phyloP scores from a whole-genome alignment of 768 basidiomycete genomes.

The Lactifluus hygrophoroides region DNA sequence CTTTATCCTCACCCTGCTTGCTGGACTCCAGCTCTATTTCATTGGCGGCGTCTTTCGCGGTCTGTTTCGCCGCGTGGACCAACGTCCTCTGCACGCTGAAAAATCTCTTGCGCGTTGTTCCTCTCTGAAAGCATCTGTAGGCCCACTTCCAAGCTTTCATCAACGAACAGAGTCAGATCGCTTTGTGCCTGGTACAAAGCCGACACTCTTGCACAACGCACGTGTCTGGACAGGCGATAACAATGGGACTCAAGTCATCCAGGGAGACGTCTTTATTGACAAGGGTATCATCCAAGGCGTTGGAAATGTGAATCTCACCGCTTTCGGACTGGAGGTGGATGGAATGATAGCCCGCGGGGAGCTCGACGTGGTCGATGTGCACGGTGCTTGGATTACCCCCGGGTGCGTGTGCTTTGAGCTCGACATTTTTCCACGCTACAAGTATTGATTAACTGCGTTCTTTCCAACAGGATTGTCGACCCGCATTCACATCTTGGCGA shows the following conservation, averaged over 20 bases:
- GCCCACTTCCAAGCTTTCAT: conserved; percentile 40
- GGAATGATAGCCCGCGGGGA: conserved; percentile 7
- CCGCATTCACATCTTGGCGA: conserved; percentile 43
- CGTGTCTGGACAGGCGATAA: conserved; percentile 75
- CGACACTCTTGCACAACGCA: conserved; percentile 63
- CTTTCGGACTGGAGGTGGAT: conserved; percentile 19
- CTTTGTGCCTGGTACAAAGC: conserved; percentile 51
- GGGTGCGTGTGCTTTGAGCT: conserved; percentile 30
- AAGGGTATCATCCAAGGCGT: conserved; percentile 57
- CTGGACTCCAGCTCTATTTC: conserved; percentile 9
- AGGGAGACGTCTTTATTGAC: conserved; percentile 61
- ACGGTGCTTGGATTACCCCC: conserved; percentile 75
- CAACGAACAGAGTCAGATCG: conserved; percentile 52
- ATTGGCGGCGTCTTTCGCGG: background rate
- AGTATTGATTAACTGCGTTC: background rate
- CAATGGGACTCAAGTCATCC: conserved; percentile 58
- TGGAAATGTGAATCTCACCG: conserved; percentile 33
- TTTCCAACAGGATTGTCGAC: conserved; percentile 32
- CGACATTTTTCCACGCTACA: background rate
- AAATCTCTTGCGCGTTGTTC: conserved; percentile 30
- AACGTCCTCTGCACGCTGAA: conserved; percentile 10
- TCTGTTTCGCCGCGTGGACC: background rate
- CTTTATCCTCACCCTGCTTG: background rate
- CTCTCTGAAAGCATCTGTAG: conserved; percentile 33
- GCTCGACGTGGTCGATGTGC: conserved; percentile 47